These are phyloP conservation scores for Tolypocladium album DNA, from an alignment of 2,329 filamentous ascomycete genomes.

Conservation along the genomic window DNA sequence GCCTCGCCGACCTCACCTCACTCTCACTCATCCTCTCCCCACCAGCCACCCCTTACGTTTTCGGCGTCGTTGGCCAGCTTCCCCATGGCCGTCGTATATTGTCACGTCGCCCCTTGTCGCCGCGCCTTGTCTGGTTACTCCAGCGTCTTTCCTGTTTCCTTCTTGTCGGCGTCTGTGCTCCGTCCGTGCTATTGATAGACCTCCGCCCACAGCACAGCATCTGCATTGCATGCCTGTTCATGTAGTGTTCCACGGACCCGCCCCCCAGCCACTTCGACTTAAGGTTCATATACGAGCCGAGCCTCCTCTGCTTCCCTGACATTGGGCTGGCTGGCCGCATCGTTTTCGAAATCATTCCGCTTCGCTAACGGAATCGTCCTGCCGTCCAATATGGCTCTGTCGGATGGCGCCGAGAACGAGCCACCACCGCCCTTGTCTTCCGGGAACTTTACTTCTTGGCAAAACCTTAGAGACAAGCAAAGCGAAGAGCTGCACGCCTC, in stretches of 20 bases:
- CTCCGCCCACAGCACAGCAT: background rate
- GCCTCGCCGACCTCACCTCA: background rate
- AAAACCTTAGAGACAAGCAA: conserved; percentile 16
- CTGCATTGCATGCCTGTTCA: background rate
- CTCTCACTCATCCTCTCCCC: background rate
- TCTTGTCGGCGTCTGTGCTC: background rate
- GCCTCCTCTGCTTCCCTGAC: background rate
- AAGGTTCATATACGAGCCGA: too few relatives aligned
- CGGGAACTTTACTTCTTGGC: conserved; percentile 15
- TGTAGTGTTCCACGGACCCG: background rate
- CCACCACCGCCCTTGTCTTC: conserved; percentile 13
- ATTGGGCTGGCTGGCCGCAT: background rate
- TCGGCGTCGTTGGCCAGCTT: background rate
- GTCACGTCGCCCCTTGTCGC: background rate
- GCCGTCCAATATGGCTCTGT: conserved; percentile 19
- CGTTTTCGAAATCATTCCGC: background rate
- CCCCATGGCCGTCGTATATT: background rate
- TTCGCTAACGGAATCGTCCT: background rate
- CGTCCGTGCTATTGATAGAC: background rate
- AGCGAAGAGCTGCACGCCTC: conserved; percentile 4
- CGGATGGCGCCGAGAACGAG: conserved; percentile 15
- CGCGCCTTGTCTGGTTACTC: background rate
- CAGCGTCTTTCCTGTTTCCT: background rate
- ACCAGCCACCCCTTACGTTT: background rate
- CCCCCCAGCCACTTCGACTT: background rate